Evolutionary conservation across 78 protist species (phyloP), one percentile per base, ranked within the genome.

Genomic region (Tieghemostelium lacteum): DNA sequence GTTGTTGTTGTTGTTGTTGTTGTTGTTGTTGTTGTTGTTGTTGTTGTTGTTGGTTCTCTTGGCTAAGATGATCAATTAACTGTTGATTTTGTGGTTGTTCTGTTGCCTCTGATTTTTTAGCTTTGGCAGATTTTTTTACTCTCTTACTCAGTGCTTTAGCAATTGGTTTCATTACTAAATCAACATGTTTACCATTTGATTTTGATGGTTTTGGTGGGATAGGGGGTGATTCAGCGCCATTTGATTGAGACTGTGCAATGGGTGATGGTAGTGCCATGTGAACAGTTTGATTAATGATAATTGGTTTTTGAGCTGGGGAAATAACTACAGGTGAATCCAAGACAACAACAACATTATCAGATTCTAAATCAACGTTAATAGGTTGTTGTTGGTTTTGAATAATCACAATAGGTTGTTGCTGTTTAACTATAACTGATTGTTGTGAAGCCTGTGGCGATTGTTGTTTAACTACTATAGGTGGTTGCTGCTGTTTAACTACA

Each of bases 41-140:
- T 5, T 5, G 58, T 2, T 52, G 58, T 5, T 52, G 73, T 67
- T 67, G 88, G 77, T 39, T n/a, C 66, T 16, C 64, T 66, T 55
- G 88, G 66, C 66, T 17, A 42, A 45, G 88, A 58, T 55, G 88
- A 78, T 57, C 64, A 71, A 52, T 55, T 78, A 19, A 31, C 74
- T 28, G 49, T 76, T 14, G 12, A 20, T 36, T 49, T 49, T 49
- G 17, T 19, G 17, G 17, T 49, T 19, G 12, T 19, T 20, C 12
- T 49, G 12, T 2, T 49, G 12, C 17, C 17, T 19, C 17, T 49
- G 55, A 19, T 49, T 14, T 49, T 49, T 14, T 49, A 19, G 55
- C 12, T n/a, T 49, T 49, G 55, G 2, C 17, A 2, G 55, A 49
- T 31, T 62, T 62, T 33, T 62, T 62, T 29, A 26, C 33, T 31